These are phyloP conservation scores for Chloris gayana DNA, from an alignment of 176 grass and related monocot genomes.

Conservation along the genomic window DNA sequence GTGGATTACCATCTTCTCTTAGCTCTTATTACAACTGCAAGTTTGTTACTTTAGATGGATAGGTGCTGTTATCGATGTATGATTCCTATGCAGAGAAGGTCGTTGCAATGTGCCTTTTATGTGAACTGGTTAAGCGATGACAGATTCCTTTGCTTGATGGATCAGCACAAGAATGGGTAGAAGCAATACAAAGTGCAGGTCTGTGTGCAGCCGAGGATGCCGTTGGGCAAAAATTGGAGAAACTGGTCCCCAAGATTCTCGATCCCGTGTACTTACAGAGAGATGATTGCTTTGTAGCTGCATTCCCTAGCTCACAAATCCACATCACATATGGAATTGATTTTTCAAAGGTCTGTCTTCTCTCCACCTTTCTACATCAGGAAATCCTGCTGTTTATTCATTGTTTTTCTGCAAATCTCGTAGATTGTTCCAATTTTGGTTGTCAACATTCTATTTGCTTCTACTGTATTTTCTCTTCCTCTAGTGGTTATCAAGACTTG, in stretches of 20 bases:
- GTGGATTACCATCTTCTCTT: background rate
- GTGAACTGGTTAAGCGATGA: slow-evolving; percentile 41
- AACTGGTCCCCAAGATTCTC: slow-evolving; percentile 61
- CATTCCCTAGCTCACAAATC: slow-evolving; percentile 72
- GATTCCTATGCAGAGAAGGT: background rate
- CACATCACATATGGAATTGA: slow-evolving; percentile 79
- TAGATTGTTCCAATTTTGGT: background rate
- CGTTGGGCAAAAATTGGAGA: slow-evolving; percentile 61
- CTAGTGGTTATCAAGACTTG: background rate
- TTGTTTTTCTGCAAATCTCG: background rate
- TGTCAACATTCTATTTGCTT: background rate
- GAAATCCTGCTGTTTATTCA: background rate
- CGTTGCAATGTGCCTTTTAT: background rate
- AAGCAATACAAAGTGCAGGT: slow-evolving; percentile 52
- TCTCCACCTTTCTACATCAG: background rate
- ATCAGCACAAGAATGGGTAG: slow-evolving; percentile 84
- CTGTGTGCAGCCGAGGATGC: slow-evolving; percentile 57
- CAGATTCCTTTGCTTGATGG: slow-evolving; percentile 98
- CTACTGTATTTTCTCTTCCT: background rate
- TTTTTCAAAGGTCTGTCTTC: slow-evolving; percentile 64
- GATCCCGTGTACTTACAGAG: slow-evolving; percentile 60
- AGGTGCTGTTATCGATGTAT: slow-evolving; percentile 5
- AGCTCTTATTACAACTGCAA: background rate
- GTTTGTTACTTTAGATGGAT: background rate
- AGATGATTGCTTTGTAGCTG: slow-evolving; percentile 70